A percentile compares a stretch with the other conserved stretches of the same genome.
These are phyloP conservation scores for Candida manassasensis DNA, from an alignment of 805 yeast species.

Conservation along the genomic window DNA sequence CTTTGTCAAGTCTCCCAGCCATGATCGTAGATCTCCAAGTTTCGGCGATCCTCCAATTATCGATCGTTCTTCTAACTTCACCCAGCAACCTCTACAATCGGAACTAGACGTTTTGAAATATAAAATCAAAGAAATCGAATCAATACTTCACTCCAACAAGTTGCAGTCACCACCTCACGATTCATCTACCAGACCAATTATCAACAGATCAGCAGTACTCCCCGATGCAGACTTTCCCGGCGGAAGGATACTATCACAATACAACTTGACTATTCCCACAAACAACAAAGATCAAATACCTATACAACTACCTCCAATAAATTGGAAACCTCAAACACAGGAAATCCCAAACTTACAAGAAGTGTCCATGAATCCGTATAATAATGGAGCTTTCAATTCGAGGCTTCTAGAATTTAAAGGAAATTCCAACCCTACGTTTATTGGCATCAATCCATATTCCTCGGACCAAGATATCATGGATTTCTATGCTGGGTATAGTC, in stretches of 20 bases:
- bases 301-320: slow-evolving; percentile 10
- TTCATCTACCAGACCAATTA: not conserved
- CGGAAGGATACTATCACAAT: not conserved
- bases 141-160: slow-evolving; percentile 10
- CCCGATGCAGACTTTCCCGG: not conserved
- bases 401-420: not conserved
- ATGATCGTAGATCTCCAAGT: no score
- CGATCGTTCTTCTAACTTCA: not conserved
- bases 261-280: slow-evolving; percentile 1
- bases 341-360: slow-evolving; percentile 4
- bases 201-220: not conserved
- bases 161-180: not conserved
- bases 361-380: not conserved
- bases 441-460: slow-evolving; percentile 22
- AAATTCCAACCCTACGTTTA: slow-evolving; percentile 5
- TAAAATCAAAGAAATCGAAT: slow-evolving; percentile 43
- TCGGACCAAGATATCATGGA: slow-evolving; percentile 32
- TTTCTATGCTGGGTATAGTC: slow-evolving; percentile 38
- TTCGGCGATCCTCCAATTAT: no score
- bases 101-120: slow-evolving; percentile 33
- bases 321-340: slow-evolving; percentile 7
- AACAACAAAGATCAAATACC: slow-evolving; percentile 1
- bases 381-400: not conserved
- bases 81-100: slow-evolving; percentile 5
- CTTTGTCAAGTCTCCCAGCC: no score